phyloP scores from a whole-genome alignment of 2,329 filamentous ascomycete species.

The Fusarium nodosum region DNA sequence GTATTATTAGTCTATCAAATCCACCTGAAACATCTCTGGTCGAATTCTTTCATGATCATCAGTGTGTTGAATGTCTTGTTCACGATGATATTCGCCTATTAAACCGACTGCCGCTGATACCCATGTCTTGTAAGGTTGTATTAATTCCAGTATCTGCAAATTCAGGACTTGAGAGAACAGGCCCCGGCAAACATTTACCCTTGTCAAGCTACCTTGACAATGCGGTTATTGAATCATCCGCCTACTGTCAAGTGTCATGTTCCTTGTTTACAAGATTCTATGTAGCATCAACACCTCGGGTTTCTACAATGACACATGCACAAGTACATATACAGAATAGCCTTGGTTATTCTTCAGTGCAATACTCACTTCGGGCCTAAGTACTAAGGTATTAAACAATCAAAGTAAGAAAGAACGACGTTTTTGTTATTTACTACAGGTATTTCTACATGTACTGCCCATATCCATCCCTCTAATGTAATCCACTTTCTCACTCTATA shows the following conservation, averaged over 20 bases:
- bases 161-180: constrained; percentile 10
- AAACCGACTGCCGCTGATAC: constrained; percentile 18
- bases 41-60: constrained; percentile 37
- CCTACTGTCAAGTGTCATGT: constrained; percentile 9
- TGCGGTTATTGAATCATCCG: constrained; percentile 27
- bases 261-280: constrained; percentile 15
- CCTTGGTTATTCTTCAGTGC: constrained; percentile 10
- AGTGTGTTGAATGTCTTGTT: constrained; percentile 13
- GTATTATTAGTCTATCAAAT: constrained; percentile 33
- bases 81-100: not conserved
- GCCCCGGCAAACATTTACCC: constrained; percentile 16
- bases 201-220: constrained; percentile 10
- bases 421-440: constrained; percentile 10
- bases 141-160: constrained; percentile 12
- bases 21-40: constrained; percentile 16
- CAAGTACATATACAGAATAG: constrained; percentile 3
- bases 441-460: not conserved
- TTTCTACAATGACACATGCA: constrained; percentile 35
- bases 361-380: not conserved
- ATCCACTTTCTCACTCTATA: constrained; percentile 30
- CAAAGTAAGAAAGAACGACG: not conserved
- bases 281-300: constrained; percentile 14
- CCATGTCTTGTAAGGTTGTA: constrained; percentile 15
- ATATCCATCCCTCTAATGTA: constrained; percentile 7
- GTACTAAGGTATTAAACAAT: not conserved